Evolutionary conservation across 768 basidiomycete genomes (phyloP).

Genomic region (Boletellus ananiceps): DNA sequence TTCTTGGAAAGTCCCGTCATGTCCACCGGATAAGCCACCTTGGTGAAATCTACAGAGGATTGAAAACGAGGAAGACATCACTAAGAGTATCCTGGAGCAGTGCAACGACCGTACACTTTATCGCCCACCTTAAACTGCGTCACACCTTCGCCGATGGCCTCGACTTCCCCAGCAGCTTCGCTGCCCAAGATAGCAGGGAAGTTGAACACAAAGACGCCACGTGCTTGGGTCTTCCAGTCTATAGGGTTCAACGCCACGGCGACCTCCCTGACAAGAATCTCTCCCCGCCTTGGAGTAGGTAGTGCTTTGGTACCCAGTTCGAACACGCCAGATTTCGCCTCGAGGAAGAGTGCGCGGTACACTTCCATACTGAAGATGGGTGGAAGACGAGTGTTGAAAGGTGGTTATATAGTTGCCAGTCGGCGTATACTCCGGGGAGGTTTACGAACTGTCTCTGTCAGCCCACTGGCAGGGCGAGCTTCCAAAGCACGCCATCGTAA

Average conservation of each 20-base stretch:
- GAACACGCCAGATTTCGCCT: constrained; percentile 15
- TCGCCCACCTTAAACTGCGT: constrained; percentile 34
- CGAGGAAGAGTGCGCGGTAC: constrained; percentile 14
- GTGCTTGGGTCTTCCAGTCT: constrained; percentile 32
- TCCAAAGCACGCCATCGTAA: too few species aligned
- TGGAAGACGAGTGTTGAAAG: neutral
- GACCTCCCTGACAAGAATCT: constrained; percentile 40
- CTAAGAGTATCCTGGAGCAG: too few species aligned
- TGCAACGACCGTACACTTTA: constrained; percentile 9
- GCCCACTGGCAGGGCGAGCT: too few species aligned
- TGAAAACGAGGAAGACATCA: neutral
- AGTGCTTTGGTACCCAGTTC: constrained; percentile 6
- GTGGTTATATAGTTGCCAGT: neutral
- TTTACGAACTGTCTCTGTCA: too few species aligned
- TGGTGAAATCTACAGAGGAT: constrained; percentile 17
- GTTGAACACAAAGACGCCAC: neutral
- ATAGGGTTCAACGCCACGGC: constrained; percentile 42
- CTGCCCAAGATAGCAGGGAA: constrained; percentile 38
- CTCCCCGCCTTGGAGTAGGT: constrained; percentile 34
- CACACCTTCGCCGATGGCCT: constrained; percentile 36
- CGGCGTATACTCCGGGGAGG: too few species aligned
- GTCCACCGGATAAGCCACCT: neutral
- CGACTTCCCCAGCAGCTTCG: constrained; percentile 38
- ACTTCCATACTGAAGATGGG: constrained; percentile 5
- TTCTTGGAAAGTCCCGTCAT: constrained; percentile 26